Evolutionary conservation across 495 filamentous ascomycete genomes (phyloP).

Genomic region (Podospora conica): DNA sequence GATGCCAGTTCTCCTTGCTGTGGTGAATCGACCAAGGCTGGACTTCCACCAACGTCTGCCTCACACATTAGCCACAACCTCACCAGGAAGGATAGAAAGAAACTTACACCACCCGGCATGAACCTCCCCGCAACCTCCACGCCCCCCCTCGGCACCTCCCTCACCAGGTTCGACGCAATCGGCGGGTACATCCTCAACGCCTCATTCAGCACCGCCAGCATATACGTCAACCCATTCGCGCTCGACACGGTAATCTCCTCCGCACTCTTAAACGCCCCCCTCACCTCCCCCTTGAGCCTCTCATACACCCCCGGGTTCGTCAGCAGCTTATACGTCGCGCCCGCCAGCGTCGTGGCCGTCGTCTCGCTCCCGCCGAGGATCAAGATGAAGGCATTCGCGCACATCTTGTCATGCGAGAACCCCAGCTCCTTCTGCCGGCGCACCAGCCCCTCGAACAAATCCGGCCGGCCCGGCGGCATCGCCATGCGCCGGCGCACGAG

Average conservation of each 20-base stretch:
- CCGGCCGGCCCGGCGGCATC: constrained; percentile 24
- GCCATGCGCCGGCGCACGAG: constrained; percentile 28
- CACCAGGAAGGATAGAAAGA: neutral
- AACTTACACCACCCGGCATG: constrained; percentile 34
- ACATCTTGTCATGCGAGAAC: constrained; percentile 3
- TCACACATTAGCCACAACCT: constrained; percentile 10
- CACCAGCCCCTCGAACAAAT: constrained; percentile 37
- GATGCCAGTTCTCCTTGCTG: constrained; percentile 30
- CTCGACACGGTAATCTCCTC: constrained; percentile 43
- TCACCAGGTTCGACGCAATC: constrained; percentile 34
- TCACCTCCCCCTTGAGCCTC: constrained; percentile 44
- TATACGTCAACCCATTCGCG: constrained; percentile 41
- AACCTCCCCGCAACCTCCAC: constrained; percentile 38
- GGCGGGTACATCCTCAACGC: constrained; percentile 52
- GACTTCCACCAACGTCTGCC: constrained; percentile 29
- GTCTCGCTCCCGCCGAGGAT: constrained; percentile 40
- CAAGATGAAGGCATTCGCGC: constrained; percentile 11
- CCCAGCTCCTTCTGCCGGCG: constrained; percentile 25
- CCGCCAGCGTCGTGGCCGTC: constrained; percentile 45
- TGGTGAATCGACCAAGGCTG: constrained; percentile 35
- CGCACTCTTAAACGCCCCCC: constrained; percentile 35
- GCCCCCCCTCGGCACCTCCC: constrained; percentile 40
- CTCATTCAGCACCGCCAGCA: constrained; percentile 52
- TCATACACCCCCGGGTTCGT: constrained; percentile 34
- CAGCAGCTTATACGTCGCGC: constrained; percentile 44